Evolutionary conservation across 768 basidiomycete genomes (phyloP).

Genomic region (Pleurotus cornucopiae): DNA sequence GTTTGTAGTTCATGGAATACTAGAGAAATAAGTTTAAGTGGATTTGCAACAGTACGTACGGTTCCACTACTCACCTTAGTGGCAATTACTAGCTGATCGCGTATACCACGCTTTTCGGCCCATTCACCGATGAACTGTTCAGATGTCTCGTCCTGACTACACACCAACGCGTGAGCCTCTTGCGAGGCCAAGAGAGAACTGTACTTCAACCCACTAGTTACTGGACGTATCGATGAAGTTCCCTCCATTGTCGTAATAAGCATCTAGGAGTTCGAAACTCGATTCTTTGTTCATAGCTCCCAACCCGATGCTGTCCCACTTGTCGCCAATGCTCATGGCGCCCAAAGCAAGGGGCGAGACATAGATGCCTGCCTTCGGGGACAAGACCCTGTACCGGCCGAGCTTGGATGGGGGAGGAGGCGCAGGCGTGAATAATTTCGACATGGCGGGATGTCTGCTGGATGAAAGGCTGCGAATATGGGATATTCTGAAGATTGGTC

Average conservation of each 20-base stretch:
- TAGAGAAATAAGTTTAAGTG: background rate
- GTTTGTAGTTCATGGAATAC: conserved; percentile 29
- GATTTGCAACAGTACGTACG: background rate
- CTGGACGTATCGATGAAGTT: conserved; percentile 41
- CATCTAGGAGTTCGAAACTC: conserved; percentile 37
- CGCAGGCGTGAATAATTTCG: conserved; percentile 8
- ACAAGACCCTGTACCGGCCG: conserved; percentile 34
- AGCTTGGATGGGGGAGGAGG: conserved; percentile 27
- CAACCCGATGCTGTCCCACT: conserved; percentile 26
- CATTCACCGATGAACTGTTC: conserved; percentile 41
- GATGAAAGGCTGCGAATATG: background rate
- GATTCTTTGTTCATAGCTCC: conserved; percentile 32
- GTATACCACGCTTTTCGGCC: conserved; percentile 30
- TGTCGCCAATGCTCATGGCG: conserved; percentile 44
- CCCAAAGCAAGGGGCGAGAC: conserved; percentile 48
- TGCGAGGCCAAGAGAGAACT: background rate
- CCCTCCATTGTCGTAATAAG: conserved; percentile 33
- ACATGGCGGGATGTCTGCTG: background rate
- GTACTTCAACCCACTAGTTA: conserved; percentile 23
- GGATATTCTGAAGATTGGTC: background rate
- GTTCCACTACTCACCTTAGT: conserved; percentile 19
- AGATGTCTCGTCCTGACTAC: conserved; percentile 31
- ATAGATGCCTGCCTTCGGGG: conserved; percentile 36
- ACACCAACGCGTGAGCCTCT: background rate
- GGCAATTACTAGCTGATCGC: conserved; percentile 36